phyloP scores from a whole-genome alignment of 805 yeast genomes.

The Jamesozyma jinghongensis region DNA sequence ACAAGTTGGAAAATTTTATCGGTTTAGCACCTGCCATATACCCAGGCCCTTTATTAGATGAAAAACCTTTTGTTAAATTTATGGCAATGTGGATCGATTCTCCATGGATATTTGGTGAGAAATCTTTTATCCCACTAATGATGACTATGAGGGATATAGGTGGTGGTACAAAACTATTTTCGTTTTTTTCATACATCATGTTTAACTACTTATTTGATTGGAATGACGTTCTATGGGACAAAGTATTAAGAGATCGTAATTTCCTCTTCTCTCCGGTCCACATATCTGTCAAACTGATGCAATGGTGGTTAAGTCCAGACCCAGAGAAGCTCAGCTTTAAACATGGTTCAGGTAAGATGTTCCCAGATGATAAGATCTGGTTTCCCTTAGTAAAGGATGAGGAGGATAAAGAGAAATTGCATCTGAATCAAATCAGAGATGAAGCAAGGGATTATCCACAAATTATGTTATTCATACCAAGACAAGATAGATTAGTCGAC shows the following conservation, averaged over 20 bases:
- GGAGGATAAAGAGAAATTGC: constrained; percentile 10
- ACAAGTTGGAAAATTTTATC: constrained; percentile 55
- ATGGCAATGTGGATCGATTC: constrained; percentile 44
- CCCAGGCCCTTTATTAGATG: constrained; percentile 69
- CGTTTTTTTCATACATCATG: constrained; percentile 65
- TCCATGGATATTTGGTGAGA: constrained; percentile 59
- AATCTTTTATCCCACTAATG: constrained; percentile 73
- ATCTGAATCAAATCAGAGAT: constrained; percentile 29
- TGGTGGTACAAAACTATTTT: constrained; percentile 45
- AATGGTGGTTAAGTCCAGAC: constrained; percentile 74
- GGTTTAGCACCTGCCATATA: constrained; percentile 88
- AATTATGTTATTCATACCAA: constrained; percentile 61
- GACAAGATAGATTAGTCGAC: constrained; percentile 66
- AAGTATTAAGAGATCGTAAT: constrained; percentile 54
- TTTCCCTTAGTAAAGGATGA: constrained; percentile 27
- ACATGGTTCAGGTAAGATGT: constrained; percentile 33
- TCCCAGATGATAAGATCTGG: constrained; percentile 50
- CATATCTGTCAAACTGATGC: constrained; percentile 72
- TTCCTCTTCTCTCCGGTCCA: constrained; percentile 81
- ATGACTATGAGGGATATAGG: constrained; percentile 44
- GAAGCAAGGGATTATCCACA: constrained; percentile 40
- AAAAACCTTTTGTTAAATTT: constrained; percentile 50
- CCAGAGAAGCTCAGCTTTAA: constrained; percentile 36
- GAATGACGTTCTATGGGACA: constrained; percentile 74
- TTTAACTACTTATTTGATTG: constrained; percentile 83